Base-by-base conservation (phyloP, 148 eudicot species). In the Amaranthus palmeri region DNA sequence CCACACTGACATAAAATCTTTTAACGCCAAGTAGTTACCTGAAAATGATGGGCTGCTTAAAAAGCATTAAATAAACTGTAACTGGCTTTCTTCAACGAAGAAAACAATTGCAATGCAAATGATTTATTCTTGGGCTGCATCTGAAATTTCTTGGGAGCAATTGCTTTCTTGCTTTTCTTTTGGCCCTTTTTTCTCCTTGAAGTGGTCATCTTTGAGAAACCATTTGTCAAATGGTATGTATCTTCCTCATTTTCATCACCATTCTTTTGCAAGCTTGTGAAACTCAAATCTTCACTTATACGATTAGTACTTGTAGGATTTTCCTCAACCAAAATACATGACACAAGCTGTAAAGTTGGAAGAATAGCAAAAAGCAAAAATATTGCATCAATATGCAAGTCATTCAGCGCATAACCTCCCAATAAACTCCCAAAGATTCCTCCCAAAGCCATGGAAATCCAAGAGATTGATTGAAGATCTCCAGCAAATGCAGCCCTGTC, bases 361-460 rank as follows among this genome's bases (percentile, higher is more conserved):
- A 93, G 87, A 46, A 82, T 63, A 72, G 97, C 84, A 74, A 93
- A 91, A 43, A 91, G 82, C 9, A 91, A 82, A 81, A 91, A 91
- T 68, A 93, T 86, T 68, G 72, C 82, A 52, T 85, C 85, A 68
- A 85, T 91, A 67, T 78, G 84, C 53, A 91, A 73, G 77, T 79
- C 86, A 78, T 61, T 69, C 45, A 95, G 82, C 48, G 89, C 88
- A 76, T 91, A 82, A 76, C 99, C 99, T 71, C 99, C 99, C 70
- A 89, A 79, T 63, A 91, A 82, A 78, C 96, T 89, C 65, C 99
- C 99, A 66, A 78, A 88, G 9, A 91, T 90, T 77, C 99, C 99
- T 75, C 99, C 99, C 61, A 89, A 75, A 70, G 99, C 99, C 99
- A 95, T 95, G 65, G 90, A 71, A 81, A 95, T 63, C 99, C 97